Conservation (phyloP, 2,329 filamentous ascomycete species). For the Scedosporium aurantiacum region DNA sequence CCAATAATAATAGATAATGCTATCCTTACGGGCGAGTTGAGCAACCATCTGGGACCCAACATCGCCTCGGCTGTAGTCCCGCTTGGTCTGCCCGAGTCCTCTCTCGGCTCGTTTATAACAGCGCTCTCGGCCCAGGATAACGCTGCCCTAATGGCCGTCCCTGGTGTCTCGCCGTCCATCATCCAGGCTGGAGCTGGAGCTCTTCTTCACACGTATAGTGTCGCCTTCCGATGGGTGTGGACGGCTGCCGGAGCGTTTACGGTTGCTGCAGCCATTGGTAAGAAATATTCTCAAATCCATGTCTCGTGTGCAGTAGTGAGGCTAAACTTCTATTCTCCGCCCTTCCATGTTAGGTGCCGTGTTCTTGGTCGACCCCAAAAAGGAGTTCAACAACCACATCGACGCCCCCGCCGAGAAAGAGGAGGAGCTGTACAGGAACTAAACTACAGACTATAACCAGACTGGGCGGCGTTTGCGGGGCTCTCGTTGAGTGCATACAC, state of each 20-base stretch:
- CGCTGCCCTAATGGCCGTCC: no score
- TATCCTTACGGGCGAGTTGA: slow-evolving; percentile 18
- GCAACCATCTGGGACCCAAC: slow-evolving; percentile 16
- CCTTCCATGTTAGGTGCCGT: background rate
- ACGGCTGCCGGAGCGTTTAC: slow-evolving; percentile 18
- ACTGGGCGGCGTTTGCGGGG: no score
- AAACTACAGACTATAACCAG: no score
- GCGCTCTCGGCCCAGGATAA: no score
- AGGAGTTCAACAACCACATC: background rate
- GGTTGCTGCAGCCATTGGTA: slow-evolving; percentile 18
- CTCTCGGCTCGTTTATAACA: no score
- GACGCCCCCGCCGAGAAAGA: background rate
- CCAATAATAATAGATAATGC: slow-evolving; percentile 14
- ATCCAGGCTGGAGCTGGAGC: no score
- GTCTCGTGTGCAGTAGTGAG: no score
- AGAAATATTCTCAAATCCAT: background rate
- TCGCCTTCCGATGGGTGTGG: slow-evolving; percentile 22
- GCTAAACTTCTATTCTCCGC: no score
- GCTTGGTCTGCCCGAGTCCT: slow-evolving; percentile 10
- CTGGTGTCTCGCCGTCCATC: no score
- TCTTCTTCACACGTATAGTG: slow-evolving; percentile 14
- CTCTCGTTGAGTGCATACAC: no score
- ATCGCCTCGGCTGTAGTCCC: slow-evolving; percentile 20
- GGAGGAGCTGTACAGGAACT: background rate
- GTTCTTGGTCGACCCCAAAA: background rate